These are phyloP conservation scores for Hypoxylon sp. DNA, from an alignment of 2,329 filamentous ascomycete genomes.

Conservation along the genomic window DNA sequence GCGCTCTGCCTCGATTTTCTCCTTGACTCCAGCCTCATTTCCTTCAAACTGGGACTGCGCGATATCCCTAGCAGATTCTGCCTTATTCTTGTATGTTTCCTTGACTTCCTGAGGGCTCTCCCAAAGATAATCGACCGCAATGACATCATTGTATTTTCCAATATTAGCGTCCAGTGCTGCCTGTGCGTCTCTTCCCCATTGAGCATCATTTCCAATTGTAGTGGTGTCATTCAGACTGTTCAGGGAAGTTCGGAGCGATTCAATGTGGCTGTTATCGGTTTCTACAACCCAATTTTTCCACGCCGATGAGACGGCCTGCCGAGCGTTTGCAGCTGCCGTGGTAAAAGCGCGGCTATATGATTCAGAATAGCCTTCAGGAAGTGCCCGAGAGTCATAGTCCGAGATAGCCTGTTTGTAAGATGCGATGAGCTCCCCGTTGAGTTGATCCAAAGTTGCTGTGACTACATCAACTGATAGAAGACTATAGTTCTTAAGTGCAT, in stretches of 20 bases:
- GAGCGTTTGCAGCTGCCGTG: not conserved
- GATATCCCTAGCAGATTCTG: constrained; percentile 1
- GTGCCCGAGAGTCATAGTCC: constrained; percentile 5
- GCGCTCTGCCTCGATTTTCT: constrained; percentile 6
- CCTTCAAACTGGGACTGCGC: constrained; percentile 3
- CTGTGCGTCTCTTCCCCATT: constrained; percentile 1
- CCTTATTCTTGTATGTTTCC: constrained; percentile 1
- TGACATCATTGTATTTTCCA: constrained; percentile 1
- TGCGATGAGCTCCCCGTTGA: not conserved
- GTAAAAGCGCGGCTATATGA: not conserved
- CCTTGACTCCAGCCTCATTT: constrained; percentile 2
- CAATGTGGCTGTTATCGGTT: constrained; percentile 4
- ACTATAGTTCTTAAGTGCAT: not conserved
- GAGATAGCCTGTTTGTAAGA: not conserved
- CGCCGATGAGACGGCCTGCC: not conserved
- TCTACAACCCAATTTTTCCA: constrained; percentile 5
- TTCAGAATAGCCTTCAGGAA: constrained; percentile 2
- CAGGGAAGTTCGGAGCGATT: not conserved
- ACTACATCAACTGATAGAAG: not conserved
- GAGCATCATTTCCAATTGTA: not conserved
- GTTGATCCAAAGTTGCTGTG: constrained; percentile 1
- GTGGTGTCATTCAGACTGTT: not conserved
- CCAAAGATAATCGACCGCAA: constrained; percentile 1
- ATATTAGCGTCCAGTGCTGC: not conserved
- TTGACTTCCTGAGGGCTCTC: constrained; percentile 2